Conservation (phyloP, 78 protist genomes). For the Polysphondylium violaceum region DNA sequence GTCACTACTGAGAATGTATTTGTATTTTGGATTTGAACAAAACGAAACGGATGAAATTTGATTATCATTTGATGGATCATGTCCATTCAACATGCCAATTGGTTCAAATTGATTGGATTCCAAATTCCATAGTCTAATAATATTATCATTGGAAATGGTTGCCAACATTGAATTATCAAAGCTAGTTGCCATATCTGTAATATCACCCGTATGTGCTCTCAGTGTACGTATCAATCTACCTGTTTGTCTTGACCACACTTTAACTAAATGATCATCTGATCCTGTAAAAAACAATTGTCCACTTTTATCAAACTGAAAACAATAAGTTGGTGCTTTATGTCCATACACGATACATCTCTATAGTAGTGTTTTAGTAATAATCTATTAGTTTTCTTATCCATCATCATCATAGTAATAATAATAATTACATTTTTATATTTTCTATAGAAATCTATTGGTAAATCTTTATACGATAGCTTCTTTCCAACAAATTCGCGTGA, state of each 20-base stretch:
- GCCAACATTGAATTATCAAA: constrained; percentile 48
- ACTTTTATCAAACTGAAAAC: constrained; percentile 53
- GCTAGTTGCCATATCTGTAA: constrained; percentile 59
- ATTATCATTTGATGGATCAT: constrained; percentile 14
- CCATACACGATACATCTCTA: constrained; percentile 32
- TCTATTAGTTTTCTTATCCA: background rate
- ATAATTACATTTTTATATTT: constrained; percentile 8
- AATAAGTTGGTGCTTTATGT: constrained; percentile 70
- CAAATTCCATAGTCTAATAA: constrained; percentile 48
- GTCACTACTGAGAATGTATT: constrained; percentile 20
- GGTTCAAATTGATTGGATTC: constrained; percentile 2
- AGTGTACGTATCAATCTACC: constrained; percentile 44
- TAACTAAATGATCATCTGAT: constrained; percentile 64
- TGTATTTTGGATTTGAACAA: constrained; percentile 23
- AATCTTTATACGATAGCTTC: background rate
- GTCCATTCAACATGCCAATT: constrained; percentile 4
- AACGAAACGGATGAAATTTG: constrained; percentile 46
- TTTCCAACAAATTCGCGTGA: background rate
- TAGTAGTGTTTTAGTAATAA: background rate
- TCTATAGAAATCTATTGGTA: background rate
- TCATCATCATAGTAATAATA: background rate
- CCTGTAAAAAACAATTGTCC: constrained; percentile 41
- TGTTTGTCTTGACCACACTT: constrained; percentile 47
- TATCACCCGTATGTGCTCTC: constrained; percentile 67
- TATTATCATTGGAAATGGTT: constrained; percentile 45